Percentiles rank a stretch among this genome's conserved stretches.
Evolutionary conservation across 2,329 filamentous ascomycete species (phyloP).

Genomic region (Colletotrichum higginsianum): DNA sequence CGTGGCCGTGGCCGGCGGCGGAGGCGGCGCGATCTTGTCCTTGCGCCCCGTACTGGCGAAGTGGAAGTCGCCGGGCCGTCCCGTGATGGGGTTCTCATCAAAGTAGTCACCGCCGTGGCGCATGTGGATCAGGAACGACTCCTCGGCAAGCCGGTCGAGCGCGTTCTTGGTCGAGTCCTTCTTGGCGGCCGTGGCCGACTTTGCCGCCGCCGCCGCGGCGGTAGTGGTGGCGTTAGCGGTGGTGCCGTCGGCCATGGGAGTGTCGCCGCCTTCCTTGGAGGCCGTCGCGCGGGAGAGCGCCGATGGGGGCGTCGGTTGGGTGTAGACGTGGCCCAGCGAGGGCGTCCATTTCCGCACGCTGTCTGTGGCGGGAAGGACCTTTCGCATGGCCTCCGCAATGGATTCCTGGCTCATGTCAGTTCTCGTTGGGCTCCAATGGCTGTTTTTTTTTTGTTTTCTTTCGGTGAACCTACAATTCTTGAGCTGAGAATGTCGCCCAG

Average conservation of each 20-base stretch:
- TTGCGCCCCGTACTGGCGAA: slow-evolving; percentile 73
- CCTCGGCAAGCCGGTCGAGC: slow-evolving; percentile 66
- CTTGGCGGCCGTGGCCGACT: slow-evolving; percentile 49
- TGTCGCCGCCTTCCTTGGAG: slow-evolving; percentile 58
- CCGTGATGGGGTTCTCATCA: slow-evolving; percentile 78
- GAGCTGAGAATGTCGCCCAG: slow-evolving; percentile 72
- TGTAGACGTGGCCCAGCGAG: slow-evolving; percentile 67
- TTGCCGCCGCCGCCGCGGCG: slow-evolving; percentile 34
- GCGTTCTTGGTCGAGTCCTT: slow-evolving; percentile 56
- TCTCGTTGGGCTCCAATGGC: background rate
- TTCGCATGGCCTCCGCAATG: slow-evolving; percentile 60
- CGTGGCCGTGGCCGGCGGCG: slow-evolving; percentile 3
- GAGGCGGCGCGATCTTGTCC: slow-evolving; percentile 50
- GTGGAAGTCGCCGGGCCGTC: slow-evolving; percentile 76
- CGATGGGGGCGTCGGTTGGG: slow-evolving; percentile 51
- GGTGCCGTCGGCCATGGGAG: slow-evolving; percentile 61
- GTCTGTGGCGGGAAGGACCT: slow-evolving; percentile 66
- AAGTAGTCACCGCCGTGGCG: slow-evolving; percentile 75
- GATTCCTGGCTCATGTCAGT: slow-evolving; percentile 36
- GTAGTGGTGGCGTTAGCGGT: slow-evolving; percentile 35
- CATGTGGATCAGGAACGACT: slow-evolving; percentile 71
- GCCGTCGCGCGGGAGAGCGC: slow-evolving; percentile 45
- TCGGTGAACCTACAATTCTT: slow-evolving; percentile 64
- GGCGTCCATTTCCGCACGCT: slow-evolving; percentile 69
- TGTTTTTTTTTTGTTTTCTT: background rate